Base-by-base conservation (phyloP, 345 rosid genomes). In the Eucalyptus camaldulensis region DNA sequence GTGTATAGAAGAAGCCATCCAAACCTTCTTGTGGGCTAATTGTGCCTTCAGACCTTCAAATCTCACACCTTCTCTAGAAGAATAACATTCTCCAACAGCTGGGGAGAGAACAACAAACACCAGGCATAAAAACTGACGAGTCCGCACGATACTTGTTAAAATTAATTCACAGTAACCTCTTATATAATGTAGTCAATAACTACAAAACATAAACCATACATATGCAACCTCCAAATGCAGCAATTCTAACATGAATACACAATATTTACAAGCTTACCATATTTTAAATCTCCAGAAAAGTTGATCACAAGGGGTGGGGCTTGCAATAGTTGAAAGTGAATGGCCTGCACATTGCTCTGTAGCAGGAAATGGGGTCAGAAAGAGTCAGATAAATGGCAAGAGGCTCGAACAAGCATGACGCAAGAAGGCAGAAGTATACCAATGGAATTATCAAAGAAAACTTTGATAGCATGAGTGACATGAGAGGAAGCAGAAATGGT, bases 1-100 rank as follows among this genome's bases (percentile, higher is more conserved):
- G 91, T 97, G 99, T 87, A 97, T 92, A 50, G 99, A 97, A 87
- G 99, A 93, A 91, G 99, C 99, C 94, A 97, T 95, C 99, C 99
- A 97, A 80, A 96, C 96, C 89, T 92, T 92, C 93, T 90, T 94
- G 51, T 91, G 90, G 56, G 89, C 90, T 91, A 97, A 94, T 87
- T 94, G 94, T 88, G 47, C 91, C 92, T 94, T 92, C 92, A 97
- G 90, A 89, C 92, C 94, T 88, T 92, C 94, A 80, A 94, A 87
- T 88, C 91, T 90, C 86, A 89, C 90, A 8, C 51, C 87, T 60
- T 91, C 90, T 90, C 85, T 91, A 89, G 65, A 87, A 86, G 92
- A 90, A 85, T 92, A 93, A 89, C 81, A 90, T 87, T 93, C 95
- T 87, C 92, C 94, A 27, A 93, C 95, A 90, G 94, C 92, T 93